These are phyloP conservation scores for Suillus alpinus DNA, from an alignment of 768 basidiomycete genomes.

Conservation along the genomic window DNA sequence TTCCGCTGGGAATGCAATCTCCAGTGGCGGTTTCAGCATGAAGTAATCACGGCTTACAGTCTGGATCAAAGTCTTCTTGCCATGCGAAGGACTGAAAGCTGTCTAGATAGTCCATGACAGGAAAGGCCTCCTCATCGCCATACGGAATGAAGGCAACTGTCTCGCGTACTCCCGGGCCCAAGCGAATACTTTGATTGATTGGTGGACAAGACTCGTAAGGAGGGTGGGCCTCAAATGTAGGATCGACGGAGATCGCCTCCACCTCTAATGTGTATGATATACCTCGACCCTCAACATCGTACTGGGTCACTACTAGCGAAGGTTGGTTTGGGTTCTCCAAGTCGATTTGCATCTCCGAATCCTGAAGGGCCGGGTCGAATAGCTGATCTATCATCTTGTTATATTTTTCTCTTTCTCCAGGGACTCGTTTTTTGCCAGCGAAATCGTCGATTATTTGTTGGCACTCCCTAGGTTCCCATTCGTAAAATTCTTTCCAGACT, in stretches of 20 bases:
- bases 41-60: constrained; percentile 36
- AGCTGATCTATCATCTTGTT: neutral
- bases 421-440: neutral
- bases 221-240: constrained; percentile 20
- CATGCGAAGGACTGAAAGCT: constrained; percentile 28
- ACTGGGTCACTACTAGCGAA: constrained; percentile 10
- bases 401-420: neutral
- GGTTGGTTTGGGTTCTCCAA: neutral
- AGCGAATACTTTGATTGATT: constrained; percentile 29
- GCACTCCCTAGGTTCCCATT: constrained; percentile 39
- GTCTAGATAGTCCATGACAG: constrained; percentile 24
- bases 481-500: constrained; percentile 46
- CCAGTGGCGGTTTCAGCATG: neutral
- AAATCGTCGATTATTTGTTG: constrained; percentile 22
- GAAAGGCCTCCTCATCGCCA: constrained; percentile 44
- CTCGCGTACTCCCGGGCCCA: neutral
- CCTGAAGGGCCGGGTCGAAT: neutral
- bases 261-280: constrained; percentile 8
- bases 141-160: constrained; percentile 40
- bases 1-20: constrained; percentile 35
- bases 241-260: constrained; percentile 16
- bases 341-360: neutral
- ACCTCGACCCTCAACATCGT: neutral
- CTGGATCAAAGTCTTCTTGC: constrained; percentile 46
- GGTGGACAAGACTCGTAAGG: constrained; percentile 50